Evolutionary conservation across 805 yeast genomes (phyloP), one percentile per base, ranked within the genome.

Genomic region (Wickerhamomyces bovis): DNA sequence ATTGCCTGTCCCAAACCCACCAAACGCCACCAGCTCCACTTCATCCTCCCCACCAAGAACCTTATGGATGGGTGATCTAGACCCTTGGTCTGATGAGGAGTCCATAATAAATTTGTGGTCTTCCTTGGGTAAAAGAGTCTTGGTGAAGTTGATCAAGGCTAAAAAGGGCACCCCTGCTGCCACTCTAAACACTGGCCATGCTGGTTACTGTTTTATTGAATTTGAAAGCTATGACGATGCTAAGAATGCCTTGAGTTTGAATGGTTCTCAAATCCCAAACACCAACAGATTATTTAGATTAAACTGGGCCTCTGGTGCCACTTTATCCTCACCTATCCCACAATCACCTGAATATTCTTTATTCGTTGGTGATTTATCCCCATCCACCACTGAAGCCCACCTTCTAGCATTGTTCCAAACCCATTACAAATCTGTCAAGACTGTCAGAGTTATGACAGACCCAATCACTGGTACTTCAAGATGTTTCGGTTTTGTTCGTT

Each of bases 61-160:
- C 1, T 67, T 85, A 28, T 85, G 95, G 95, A 85, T 85, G 95
- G 95, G 95, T 11, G 94, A 85, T 63, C 68, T 85, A 53, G 92
- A 85, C 59, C 88, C 92, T 1, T 78, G 84, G 78, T 77, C 84
- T 57, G 88, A 83, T 59, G 94, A 85, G 60, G 70, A 67, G 4
- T 78, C 79, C 21, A 69, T 78, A 15, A 70, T 72, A 43, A 68
- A 78, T 41, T 70, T 87, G 63, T 84, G 89, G 89, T 70, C 70
- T 26, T 66, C 75, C 22, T 56, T 80, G 43, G 73, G 76, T 45
- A 78, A 76, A 53, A 61, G 69, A 26, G 92, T 85, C 23, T 64
- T 70, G 25, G 89, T 83, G 25, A 85, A 85, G 63, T 69, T 85
- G 35, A 85, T 85, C 49, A 78, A 78, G 42, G 75, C 75, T 36